Evolutionary conservation across 2,329 filamentous ascomycete genomes (phyloP), one percentile per base, ranked within the genome.

Genomic region (Calonectria montana): DNA sequence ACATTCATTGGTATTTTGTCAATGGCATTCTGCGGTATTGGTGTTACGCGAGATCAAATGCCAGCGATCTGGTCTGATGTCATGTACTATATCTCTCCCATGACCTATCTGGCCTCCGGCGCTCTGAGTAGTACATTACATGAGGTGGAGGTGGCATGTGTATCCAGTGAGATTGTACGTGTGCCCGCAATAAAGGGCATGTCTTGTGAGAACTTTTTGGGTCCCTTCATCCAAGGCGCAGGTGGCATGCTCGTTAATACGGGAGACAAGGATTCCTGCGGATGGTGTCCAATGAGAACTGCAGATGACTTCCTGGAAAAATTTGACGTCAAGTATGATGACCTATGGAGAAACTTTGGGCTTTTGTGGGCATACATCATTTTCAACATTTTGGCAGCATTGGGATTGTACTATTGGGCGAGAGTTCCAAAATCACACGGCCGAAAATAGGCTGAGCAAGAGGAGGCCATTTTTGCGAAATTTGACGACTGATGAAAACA

Each of bases 41-140:
- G 73, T 18, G 74, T 63, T 15, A 59, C 63, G 0, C 70, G 68
- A 45, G 90, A 90, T 18, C 88, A 88, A 18, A 82, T 87, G 39
- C 91, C 91, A 0, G 90, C 90, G 10, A 88, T 89, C 72, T 82
- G 73, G 74, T 37, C 53, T 25, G 70, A 74, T 23, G 73, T 75
- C 9, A 57, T 76, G 62, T 96, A 96, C 83, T 90, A 92, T 61
- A 84, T 94, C 50, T 95, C 92, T 0, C 94, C 95, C 0, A 93
- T 97, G 78, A 95, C 93, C 0, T 97, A 97, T 81, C 86, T 96
- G 25, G 90, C 96, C 45, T 88, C 89, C 16, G 93, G 91, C 31
- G 91, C 97, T 85, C 82, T 96, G 2, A 88, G 92, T 0, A 89
- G 89, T 1, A 94, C 90, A 5, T 84, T 97, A 8, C 93, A 93